phyloP scores from a whole-genome alignment of 345 rosid species.

The Noccaea caerulescens region DNA sequence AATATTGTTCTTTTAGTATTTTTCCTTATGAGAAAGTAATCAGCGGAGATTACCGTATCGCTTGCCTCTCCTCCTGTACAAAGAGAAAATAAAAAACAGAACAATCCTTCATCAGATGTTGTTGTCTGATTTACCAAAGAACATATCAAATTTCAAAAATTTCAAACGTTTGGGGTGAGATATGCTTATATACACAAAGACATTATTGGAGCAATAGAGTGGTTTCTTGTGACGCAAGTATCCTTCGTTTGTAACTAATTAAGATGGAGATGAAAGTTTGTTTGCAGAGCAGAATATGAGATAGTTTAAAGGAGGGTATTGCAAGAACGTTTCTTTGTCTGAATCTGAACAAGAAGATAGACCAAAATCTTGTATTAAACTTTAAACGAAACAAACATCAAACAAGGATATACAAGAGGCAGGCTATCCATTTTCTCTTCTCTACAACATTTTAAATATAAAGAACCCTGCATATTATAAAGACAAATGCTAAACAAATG shows the following conservation, averaged over 20 bases:
- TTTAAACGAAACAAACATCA: constrained; percentile 32
- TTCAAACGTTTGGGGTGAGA: constrained; percentile 15
- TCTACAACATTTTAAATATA: constrained; percentile 9
- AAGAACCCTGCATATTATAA: background rate
- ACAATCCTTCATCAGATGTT: constrained; percentile 35
- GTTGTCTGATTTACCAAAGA: constrained; percentile 35
- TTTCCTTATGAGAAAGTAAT: constrained; percentile 22
- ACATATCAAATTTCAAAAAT: constrained; percentile 14
- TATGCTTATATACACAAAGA: background rate
- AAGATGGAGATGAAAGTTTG: constrained; percentile 2
- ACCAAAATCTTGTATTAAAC: constrained; percentile 16
- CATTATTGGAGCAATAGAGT: background rate
- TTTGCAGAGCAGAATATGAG: background rate
- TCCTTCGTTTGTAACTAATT: background rate
- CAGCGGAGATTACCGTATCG: constrained; percentile 14
- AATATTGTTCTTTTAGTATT: constrained; percentile 4
- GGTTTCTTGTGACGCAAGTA: constrained; percentile 17
- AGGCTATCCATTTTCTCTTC: background rate
- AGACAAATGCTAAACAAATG: constrained; percentile 22
- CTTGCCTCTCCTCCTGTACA: constrained; percentile 4
- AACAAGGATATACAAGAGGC: constrained; percentile 20
- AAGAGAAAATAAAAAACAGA: constrained; percentile 19
- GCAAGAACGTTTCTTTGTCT: no score
- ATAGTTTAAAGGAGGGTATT: background rate
- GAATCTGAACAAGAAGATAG: background rate